Evolutionary conservation across 192 early-diverging fungal species (phyloP).

Genomic region (Entomortierella chlamydospora): DNA sequence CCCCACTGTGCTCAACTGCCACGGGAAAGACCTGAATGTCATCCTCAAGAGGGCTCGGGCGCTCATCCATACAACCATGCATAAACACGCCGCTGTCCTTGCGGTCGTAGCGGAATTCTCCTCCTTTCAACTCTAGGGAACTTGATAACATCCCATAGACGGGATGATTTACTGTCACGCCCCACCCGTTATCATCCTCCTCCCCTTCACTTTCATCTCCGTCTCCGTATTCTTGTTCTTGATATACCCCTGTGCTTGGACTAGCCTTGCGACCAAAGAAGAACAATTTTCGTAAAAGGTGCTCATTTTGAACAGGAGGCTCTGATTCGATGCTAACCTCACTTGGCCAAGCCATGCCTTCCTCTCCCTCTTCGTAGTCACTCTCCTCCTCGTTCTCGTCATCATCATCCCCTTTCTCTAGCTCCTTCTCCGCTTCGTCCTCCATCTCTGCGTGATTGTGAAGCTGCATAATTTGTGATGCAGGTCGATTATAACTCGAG

Average conservation of each 20-base stretch:
- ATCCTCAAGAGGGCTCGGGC: background rate
- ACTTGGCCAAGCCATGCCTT: background rate
- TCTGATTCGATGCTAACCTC: conserved; percentile 9
- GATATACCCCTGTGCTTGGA: background rate
- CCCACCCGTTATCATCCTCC: background rate
- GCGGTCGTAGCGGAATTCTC: conserved; percentile 23
- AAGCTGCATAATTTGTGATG: background rate
- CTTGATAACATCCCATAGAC: conserved; percentile 13
- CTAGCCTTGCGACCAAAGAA: background rate
- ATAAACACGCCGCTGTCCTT: conserved; percentile 46
- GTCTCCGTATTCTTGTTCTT: conserved; percentile 1
- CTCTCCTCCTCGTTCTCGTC: background rate
- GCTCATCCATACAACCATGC: background rate
- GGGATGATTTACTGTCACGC: background rate
- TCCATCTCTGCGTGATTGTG: background rate
- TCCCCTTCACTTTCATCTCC: background rate
- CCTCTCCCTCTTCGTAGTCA: background rate
- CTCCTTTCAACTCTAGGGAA: background rate
- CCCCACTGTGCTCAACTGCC: background rate
- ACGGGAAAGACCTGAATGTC: background rate
- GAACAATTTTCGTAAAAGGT: background rate
- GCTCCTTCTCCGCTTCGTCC: background rate
- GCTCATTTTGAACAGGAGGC: background rate
- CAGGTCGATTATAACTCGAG: background rate
- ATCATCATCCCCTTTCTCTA: background rate